Percentiles rank a stretch among this genome's conserved stretches.
Conservation (phyloP, 2,329 filamentous ascomycete species). For the Fusarium sp. region DNA sequence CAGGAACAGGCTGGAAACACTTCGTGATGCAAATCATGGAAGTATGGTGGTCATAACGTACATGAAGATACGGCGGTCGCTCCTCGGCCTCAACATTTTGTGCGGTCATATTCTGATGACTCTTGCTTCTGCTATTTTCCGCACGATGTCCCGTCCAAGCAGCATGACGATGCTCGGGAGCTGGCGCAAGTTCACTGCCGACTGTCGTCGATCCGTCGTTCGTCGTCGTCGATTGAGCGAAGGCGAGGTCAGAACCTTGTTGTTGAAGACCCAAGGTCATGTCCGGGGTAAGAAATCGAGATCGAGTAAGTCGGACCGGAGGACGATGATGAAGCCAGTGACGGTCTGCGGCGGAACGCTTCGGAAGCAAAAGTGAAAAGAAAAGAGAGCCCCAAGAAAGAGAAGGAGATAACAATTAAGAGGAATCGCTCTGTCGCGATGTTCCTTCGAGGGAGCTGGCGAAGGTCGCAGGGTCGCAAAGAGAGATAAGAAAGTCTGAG, state of each 20-base stretch:
- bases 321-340: constrained; percentile 25
- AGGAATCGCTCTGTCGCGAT: constrained; percentile 26
- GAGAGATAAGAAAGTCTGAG: constrained; percentile 31
- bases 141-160: constrained; percentile 45
- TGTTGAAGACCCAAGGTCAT: constrained; percentile 49
- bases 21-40: not conserved
- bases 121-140: constrained; percentile 46
- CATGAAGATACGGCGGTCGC: constrained; percentile 61
- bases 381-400: constrained; percentile 32
- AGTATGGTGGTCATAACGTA: constrained; percentile 47
- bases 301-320: constrained; percentile 15
- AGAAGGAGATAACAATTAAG: constrained; percentile 1
- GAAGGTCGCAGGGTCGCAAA: constrained; percentile 36
- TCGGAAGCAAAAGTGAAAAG: constrained; percentile 18
- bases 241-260: constrained; percentile 44
- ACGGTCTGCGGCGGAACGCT: constrained; percentile 29
- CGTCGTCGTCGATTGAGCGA: constrained; percentile 39
- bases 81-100: constrained; percentile 59
- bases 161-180: constrained; percentile 53
- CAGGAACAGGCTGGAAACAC: constrained; percentile 9
- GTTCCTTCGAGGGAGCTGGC: constrained; percentile 15
- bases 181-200: constrained; percentile 42
- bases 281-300: constrained; percentile 28
- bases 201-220: constrained; percentile 36
- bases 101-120: constrained; percentile 53